Evolutionary conservation across 2,329 filamentous ascomycete species (phyloP), one percentile per base, ranked within the genome.

Genomic region (Parastagonospora avenae): DNA sequence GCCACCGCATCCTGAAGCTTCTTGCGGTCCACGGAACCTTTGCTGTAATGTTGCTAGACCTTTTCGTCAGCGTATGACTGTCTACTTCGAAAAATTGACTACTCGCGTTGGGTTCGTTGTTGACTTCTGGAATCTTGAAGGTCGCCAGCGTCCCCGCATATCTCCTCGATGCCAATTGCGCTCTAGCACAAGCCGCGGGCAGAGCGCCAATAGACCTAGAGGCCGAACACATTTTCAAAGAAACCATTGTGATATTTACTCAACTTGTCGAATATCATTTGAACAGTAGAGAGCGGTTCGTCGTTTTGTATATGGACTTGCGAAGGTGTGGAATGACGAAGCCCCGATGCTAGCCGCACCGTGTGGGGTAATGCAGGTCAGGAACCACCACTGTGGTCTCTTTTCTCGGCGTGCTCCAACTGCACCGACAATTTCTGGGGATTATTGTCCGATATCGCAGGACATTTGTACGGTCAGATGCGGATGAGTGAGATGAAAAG

Each of bases 91-190:
- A 0, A 0, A 32, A 28, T 15, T 11, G 5, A 2, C 7, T 32
- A 47, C 90, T 74, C 76, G 96, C 92, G 74, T 97, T 99, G n/a
- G 91, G 91, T 79, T 99, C 94, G 73, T 99, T 99, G 71, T 85
- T 80, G 64, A 97, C 85, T 57, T 86, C 86, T 42, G 94, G 94
- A 44, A 92, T 84, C 80, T 91, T 93, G 83, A 97, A 97, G 54
- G 85, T 82, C 42, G 92, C 92, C 58, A 96, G 80, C 7, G 86
- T 88, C 50, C 86, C 76, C 55, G 71, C 64, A 47, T 66, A 62
- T 60, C 71, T 59, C 57, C 62, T 65, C 31, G 66, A 62, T 31
- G 60, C 59, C 28, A 61, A 47, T 44, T 60, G 62, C 36, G 60
- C 59, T 44, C 64, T 58, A 48, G 63, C 59, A 51, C 51, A 60